These are phyloP conservation scores for Schizosaccharomyces cryophilus DNA, from an alignment of 805 yeast genomes.

Conservation along the genomic window DNA sequence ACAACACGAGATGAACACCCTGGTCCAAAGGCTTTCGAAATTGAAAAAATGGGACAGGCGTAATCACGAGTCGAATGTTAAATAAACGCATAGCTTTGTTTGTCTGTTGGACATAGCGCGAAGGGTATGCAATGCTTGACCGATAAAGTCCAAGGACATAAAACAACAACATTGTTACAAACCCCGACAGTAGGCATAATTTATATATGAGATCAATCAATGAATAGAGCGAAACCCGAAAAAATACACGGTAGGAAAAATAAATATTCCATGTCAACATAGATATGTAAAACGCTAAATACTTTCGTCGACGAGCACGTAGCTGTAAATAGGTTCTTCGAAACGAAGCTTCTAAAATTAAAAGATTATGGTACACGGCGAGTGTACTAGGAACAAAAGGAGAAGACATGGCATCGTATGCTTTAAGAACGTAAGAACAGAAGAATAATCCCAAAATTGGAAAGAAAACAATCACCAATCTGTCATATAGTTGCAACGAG, in stretches of 20 bases:
- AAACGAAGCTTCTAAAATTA: slow-evolving; percentile 1
- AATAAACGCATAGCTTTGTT: background rate
- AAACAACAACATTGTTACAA: slow-evolving; percentile 1
- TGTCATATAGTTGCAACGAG: too few relatives aligned
- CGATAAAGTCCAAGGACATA: background rate
- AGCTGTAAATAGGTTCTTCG: background rate
- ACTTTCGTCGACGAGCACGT: background rate
- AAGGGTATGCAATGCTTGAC: background rate
- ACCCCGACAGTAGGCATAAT: background rate
- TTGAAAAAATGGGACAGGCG: background rate
- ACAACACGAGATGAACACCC: background rate
- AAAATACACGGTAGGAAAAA: background rate
- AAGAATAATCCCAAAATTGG: too few relatives aligned
- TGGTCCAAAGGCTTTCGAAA: background rate
- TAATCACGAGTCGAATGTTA: background rate
- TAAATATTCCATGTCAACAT: background rate
- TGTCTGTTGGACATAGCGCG: background rate
- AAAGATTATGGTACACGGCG: background rate
- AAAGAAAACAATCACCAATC: too few relatives aligned
- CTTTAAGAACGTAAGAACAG: background rate
- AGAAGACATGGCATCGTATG: background rate
- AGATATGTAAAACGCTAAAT: background rate
- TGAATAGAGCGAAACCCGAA: background rate
- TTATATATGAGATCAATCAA: background rate
- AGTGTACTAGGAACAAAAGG: background rate